A percentile compares a stretch with the other conserved stretches of the same genome.
These are phyloP conservation scores for Ramaria rubella DNA, from an alignment of 768 basidiomycete species.

Conservation along the genomic window DNA sequence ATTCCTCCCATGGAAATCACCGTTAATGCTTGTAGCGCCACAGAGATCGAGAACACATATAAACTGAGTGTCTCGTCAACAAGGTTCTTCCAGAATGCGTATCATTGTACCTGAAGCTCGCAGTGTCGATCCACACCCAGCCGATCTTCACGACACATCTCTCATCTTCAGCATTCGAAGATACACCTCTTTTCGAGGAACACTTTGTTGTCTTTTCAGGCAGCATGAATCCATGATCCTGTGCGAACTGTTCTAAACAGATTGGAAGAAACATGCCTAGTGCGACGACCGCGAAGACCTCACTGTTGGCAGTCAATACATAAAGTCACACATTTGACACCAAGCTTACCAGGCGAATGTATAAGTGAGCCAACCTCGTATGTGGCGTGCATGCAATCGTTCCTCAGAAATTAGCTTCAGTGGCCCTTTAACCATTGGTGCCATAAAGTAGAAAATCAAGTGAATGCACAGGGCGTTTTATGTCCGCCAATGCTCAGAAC, in stretches of 20 bases:
- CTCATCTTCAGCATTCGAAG: constrained; percentile 23
- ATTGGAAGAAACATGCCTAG: constrained; percentile 79
- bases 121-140: constrained; percentile 84
- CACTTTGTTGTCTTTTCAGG: constrained; percentile 67
- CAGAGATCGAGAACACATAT: constrained; percentile 82
- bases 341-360: constrained; percentile 78
- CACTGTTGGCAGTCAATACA: constrained; percentile 33
- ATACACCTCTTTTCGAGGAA: constrained; percentile 14
- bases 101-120: constrained; percentile 74
- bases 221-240: constrained; percentile 77
- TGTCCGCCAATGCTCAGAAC: no score
- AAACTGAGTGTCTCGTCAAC: constrained; percentile 41
- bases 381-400: constrained; percentile 18
- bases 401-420: neutral
- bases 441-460: no score
- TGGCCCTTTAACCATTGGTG: no score
- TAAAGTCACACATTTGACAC: neutral
- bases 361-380: constrained; percentile 77
- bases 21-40: constrained; percentile 84
- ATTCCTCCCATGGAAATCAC: constrained; percentile 93
- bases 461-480: no score
- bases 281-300: constrained; percentile 77
- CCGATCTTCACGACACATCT: constrained; percentile 79
- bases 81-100: neutral
- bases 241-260: constrained; percentile 80